These are phyloP conservation scores for Phaseolus coccineus DNA, from an alignment of 331 rosid species.

Conservation along the genomic window DNA sequence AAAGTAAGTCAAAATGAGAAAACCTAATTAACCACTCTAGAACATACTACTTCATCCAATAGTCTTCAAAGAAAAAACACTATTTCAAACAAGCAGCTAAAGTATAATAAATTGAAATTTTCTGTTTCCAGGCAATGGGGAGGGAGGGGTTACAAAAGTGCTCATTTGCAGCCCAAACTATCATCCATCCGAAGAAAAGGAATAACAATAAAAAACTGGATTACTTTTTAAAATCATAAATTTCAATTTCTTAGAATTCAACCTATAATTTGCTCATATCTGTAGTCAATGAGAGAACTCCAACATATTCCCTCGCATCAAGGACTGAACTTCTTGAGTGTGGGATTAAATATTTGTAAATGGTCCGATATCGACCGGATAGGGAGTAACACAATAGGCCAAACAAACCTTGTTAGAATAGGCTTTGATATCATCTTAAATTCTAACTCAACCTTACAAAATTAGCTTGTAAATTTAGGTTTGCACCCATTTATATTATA, in stretches of 20 bases:
- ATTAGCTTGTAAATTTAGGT: no score
- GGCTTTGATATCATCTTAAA: no score
- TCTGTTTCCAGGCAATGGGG: background rate
- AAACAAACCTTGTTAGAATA: no score
- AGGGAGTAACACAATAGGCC: no score
- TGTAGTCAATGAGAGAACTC: no score
- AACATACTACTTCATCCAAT: slow-evolving; percentile 23
- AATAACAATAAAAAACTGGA: background rate
- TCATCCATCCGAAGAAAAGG: background rate
- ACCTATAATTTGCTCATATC: no score
- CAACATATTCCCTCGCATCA: no score
- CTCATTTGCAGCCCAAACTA: slow-evolving; percentile 33
- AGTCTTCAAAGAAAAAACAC: background rate
- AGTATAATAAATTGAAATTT: slow-evolving; percentile 15
- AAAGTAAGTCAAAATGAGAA: slow-evolving; percentile 33
- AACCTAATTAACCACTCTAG: slow-evolving; percentile 16
- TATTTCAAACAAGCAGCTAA: slow-evolving; percentile 31
- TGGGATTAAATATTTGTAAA: no score
- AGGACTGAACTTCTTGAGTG: no score
- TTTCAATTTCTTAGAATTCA: background rate
- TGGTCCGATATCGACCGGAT: no score
- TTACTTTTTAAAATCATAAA: slow-evolving; percentile 19
- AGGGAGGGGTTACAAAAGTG: background rate
- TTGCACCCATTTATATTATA: no score
- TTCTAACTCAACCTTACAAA: no score